phyloP scores from a whole-genome alignment of 169 alveolate genomes.

The Plasmodium gonderi region DNA sequence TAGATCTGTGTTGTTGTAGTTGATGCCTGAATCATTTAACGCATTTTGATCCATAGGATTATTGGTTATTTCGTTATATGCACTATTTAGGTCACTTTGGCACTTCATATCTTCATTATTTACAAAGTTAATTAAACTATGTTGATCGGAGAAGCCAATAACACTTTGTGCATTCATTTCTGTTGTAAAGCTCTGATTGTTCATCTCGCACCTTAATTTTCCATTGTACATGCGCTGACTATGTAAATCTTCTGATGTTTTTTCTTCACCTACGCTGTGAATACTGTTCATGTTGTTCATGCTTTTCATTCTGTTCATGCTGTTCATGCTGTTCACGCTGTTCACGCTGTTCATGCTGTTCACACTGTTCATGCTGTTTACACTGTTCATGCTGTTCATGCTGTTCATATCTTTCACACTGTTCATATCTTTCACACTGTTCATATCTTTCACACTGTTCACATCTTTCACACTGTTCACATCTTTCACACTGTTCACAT shows the following conservation, averaged over 20 bases:
- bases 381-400: background rate
- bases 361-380: background rate
- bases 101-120: background rate
- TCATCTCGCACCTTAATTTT: background rate
- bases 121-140: background rate
- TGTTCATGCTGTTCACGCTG: background rate
- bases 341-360: background rate
- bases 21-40: background rate
- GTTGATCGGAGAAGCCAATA: background rate
- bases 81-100: background rate
- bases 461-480: background rate
- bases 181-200: background rate
- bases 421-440: background rate
- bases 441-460: background rate
- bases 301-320: background rate
- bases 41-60: background rate
- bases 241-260: background rate
- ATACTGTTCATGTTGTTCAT: background rate
- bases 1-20: background rate
- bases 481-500: background rate
- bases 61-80: background rate
- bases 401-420: background rate
- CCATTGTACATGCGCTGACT: background rate
- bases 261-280: background rate
- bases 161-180: background rate